Evolutionary conservation across 345 rosid species (phyloP).

Genomic region (sweet orange (Citrus sinensis)): DVS_A1.0 CM039161.1:23079501-23080000

Average conservation of each 20-base stretch:
- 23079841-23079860: slow-evolving; percentile 86
- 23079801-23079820: slow-evolving; percentile 69
- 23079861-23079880: slow-evolving; percentile 62
- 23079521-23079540: neutral
- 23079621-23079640: neutral
- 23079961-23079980: neutral
- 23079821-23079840: slow-evolving; percentile 84
- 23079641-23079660: neutral
- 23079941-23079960: neutral
- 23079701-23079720: slow-evolving; percentile 13
- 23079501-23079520: neutral
- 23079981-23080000: neutral
- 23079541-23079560: neutral
- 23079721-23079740: slow-evolving; percentile 41
- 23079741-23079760: slow-evolving; percentile 45
- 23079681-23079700: neutral
- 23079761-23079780: slow-evolving; percentile 54
- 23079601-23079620: neutral
- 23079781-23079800: slow-evolving; percentile 78
- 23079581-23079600: neutral
- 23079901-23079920: neutral
- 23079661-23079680: neutral
- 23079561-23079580: neutral
- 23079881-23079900: neutral
- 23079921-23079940: neutral